Evolutionary conservation across 2,329 filamentous ascomycete genomes (phyloP), one percentile per base, ranked within the genome.

Genomic region (Ophiosphaerella herpotricha): DNA sequence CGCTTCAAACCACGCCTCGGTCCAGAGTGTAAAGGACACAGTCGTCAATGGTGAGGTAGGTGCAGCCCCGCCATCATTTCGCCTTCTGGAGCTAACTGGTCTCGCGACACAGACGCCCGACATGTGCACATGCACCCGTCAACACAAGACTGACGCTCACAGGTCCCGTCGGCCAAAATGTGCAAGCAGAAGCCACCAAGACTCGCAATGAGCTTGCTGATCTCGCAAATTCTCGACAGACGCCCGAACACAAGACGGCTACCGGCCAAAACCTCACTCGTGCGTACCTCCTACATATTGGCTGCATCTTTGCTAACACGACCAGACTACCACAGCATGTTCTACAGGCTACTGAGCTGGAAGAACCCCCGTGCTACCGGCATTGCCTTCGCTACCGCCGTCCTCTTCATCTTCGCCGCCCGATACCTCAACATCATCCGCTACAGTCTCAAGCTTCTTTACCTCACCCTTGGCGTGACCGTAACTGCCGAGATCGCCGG

Each of bases 261-360:
- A 85, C 81, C 59, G 83, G 83, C 57, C 84, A 86, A 70, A 79
- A 82, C 56, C 74, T 87, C 70, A 87, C 84, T 47, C 82, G 80
- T 82, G 78, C 49, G 80, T 71, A 52, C 42, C 31, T 21, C 26
- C 23, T 18, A 24, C 21, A 31, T 31, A 14, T 8, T 36, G 1
- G 3, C 36, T 32, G 7, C 12, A 3, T 31, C 29, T 5, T 18
- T 18, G 49, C 66, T 70, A 41, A 70, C 23, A n/a, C 6, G 18
- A 31, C 11, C 46, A 82, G 80, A 85, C 73, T 87, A 86, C 73
- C 85, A 87, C 72, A 86, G 83, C 61, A 76, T 85, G 75, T 81
- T 87, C 74, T 86, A 87, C 73, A 83, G 82, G 61, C 77, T 87
- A 40, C 70, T 87, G 63, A 86, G 83, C 76, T 87, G 84, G 84